A percentile compares a stretch with the other conserved stretches of the same genome.
phyloP scores from a whole-genome alignment of 345 rosid genomes.

The Orychophragmus violaceus region DNA sequence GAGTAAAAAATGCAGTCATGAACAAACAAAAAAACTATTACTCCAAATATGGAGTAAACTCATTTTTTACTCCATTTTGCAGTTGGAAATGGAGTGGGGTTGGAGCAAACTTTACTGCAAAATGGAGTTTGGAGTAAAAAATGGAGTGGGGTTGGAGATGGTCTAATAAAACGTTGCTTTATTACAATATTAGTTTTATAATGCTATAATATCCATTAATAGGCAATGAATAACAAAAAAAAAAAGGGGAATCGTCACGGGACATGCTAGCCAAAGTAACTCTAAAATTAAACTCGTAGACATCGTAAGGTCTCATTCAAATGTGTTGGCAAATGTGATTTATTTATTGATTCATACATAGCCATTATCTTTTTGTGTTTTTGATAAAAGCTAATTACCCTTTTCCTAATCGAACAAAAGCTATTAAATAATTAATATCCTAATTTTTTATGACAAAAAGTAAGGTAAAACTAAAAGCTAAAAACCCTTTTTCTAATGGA shows the following conservation, averaged over 20 bases:
- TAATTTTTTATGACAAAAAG: no score
- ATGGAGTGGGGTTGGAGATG: no score
- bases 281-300: background rate
- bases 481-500: background rate
- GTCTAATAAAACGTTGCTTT: constrained; percentile 1
- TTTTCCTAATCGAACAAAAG: background rate
- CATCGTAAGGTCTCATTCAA: constrained; percentile 6
- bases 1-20: no score
- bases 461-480: no score
- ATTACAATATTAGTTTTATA: no score
- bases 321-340: background rate
- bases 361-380: background rate
- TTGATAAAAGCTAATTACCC: background rate
- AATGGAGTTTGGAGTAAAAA: no score
- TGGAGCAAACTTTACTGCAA: no score
- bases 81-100: no score
- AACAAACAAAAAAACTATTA: no score
- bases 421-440: no score
- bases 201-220: background rate
- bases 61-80: no score
- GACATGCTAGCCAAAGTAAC: constrained; percentile 15
- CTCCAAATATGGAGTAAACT: no score
- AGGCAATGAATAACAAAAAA: background rate
- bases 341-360: background rate
- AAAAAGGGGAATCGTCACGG: constrained; percentile 16